Base-by-base conservation (phyloP, 768 basidiomycete genomes). In the Lepiota subincarnata region DNA sequence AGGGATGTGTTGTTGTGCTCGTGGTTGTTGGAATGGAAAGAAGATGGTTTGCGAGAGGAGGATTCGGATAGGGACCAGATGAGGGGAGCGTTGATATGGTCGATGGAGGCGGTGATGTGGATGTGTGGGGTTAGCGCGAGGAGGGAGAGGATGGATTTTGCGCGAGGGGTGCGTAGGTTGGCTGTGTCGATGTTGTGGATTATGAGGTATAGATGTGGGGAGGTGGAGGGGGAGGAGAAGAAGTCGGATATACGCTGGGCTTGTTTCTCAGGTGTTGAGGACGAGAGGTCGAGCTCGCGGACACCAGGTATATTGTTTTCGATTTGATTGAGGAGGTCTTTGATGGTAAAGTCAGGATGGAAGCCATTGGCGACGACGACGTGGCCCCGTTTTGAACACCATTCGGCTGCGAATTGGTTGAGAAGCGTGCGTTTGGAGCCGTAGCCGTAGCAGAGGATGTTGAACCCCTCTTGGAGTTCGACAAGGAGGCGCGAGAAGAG, bases 181-280 rank as follows among this genome's bases (percentile, higher is more conserved):
- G 85, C 77, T 0, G 87, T 77, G 61, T 98, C 95, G 67, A 98
- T 84, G 70, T 90, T 95, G 74, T 98, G 93, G 19, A 97, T 72
- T 62, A 96, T 69, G 56, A 98, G 72, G 65, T 84, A 92, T 38
- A 98, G 73, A 42, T 78, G 79, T 42, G 65, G 66, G 24, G 67
- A 65, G 13, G 34, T 3, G 3, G 34, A 18, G 3, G 34, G 8
- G 5, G 19, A n/a, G 0, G 78, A 65, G 64, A 89, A 86, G 62
- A 83, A 82, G 19, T 84, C 75, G 61, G 82, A 79, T 57, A 93
- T 79, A 18, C 83, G 76, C 49, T 78, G 80, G 1, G 82, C 75
- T 62, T 86, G 86, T 47, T 76, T 77, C 51, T 92, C 89, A 13
- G 14, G 77, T 70, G 2, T 42, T 18, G 73, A 67, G 0, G 75